Evolutionary conservation across 1,284 basidiomycete genomes (phyloP).

Genomic region (Schizophyllum amplum): DNA sequence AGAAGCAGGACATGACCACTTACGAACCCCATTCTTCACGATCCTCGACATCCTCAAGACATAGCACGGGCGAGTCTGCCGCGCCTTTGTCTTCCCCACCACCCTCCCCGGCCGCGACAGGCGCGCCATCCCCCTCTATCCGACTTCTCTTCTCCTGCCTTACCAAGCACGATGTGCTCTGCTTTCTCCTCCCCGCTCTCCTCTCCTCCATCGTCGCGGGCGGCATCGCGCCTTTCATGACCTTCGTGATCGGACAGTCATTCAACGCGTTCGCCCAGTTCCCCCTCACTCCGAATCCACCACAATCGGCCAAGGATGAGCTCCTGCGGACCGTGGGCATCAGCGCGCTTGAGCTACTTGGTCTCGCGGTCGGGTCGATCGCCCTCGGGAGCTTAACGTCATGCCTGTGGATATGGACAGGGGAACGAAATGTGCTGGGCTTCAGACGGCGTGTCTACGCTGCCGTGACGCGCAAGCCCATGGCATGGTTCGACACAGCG

Average conservation of each 20-base stretch:
- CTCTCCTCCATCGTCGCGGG: slow-evolving; percentile 53
- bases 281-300: slow-evolving; percentile 38
- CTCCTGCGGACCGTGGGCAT: slow-evolving; percentile 45
- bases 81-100: no score
- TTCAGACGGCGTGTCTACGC: slow-evolving; percentile 67
- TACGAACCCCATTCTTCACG: no score
- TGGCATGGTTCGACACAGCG: slow-evolving; percentile 85
- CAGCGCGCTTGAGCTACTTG: slow-evolving; percentile 64
- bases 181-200: slow-evolving; percentile 57
- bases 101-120: no score
- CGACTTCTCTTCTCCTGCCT: slow-evolving; percentile 50
- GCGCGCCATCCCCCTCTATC: slow-evolving; percentile 17
- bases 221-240: slow-evolving; percentile 77
- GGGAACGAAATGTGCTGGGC: slow-evolving; percentile 71
- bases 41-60: no score
- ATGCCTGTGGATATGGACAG: slow-evolving; percentile 81
- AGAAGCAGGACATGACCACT: no score
- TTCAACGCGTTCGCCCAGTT: slow-evolving; percentile 66
- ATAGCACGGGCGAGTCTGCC: no score
- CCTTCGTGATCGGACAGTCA: slow-evolving; percentile 67
- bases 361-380: slow-evolving; percentile 64
- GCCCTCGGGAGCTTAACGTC: slow-evolving; percentile 70
- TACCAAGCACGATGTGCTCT: slow-evolving; percentile 34
- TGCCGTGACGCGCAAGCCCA: slow-evolving; percentile 63
- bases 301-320: slow-evolving; percentile 38